Evolutionary conservation across 257 asterid species (phyloP).

Genomic region (Solanum phureja): DNA sequence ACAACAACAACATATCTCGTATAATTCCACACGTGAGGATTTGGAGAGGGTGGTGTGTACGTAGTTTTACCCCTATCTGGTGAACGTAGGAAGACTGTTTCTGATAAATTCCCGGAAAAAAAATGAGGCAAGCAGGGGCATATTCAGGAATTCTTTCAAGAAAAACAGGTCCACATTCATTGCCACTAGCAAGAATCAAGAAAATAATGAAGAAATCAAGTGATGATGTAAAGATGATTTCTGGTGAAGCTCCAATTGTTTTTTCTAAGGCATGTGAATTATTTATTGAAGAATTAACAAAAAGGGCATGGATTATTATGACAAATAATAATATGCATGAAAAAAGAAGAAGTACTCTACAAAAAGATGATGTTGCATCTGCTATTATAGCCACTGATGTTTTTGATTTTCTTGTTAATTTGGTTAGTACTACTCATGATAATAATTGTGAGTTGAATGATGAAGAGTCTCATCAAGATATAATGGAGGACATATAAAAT

Average conservation of each 20-base stretch:
- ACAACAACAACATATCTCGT: neutral
- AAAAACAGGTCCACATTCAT: conserved; percentile 52
- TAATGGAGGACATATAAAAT: neutral
- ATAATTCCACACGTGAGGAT: neutral
- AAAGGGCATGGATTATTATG: conserved; percentile 44
- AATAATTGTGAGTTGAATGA: neutral
- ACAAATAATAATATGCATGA: conserved; percentile 24
- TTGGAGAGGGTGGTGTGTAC: neutral
- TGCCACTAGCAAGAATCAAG: conserved; percentile 69
- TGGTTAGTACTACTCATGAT: conserved; percentile 22
- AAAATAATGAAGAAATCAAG: conserved; percentile 70
- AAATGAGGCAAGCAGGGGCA: conserved; percentile 70
- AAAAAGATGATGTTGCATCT: conserved; percentile 63
- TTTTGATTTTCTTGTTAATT: conserved; percentile 56
- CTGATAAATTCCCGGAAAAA: neutral
- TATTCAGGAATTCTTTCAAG: conserved; percentile 56
- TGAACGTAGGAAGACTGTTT: neutral
- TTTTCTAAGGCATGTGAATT: conserved; percentile 73
- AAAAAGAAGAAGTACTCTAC: conserved; percentile 52
- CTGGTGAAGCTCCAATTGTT: conserved; percentile 77
- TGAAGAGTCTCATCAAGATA: neutral
- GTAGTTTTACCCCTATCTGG: neutral
- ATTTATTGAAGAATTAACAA: conserved; percentile 56
- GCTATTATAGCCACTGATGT: conserved; percentile 62
- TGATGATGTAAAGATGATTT: conserved; percentile 70